Conservation (phyloP, 106 monocot species). For the Dactylorhiza incarnata region DNA sequence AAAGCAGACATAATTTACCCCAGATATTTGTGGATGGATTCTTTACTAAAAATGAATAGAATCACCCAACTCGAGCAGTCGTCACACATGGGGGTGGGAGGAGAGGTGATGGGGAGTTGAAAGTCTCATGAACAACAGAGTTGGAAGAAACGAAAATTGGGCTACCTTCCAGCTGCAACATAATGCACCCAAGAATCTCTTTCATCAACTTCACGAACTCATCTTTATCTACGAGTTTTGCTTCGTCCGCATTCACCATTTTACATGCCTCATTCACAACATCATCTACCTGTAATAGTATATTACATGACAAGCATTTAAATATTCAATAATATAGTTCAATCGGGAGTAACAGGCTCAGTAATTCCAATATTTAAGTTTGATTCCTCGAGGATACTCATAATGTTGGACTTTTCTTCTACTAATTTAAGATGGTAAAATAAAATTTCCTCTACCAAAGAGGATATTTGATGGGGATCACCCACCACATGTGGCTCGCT, state of each 20-base stretch:
- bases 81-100: slow-evolving; percentile 12
- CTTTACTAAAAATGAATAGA: background rate
- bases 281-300: slow-evolving; percentile 44
- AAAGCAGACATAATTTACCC: background rate
- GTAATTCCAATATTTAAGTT: background rate
- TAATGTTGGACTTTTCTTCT: background rate
- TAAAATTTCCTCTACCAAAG: too few relatives aligned
- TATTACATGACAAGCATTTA: background rate
- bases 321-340: too few relatives aligned
- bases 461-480: too few relatives aligned
- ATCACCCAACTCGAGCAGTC: background rate
- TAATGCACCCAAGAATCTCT: slow-evolving; percentile 54
- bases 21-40: background rate
- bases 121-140: slow-evolving; percentile 67
- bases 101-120: slow-evolving; percentile 29
- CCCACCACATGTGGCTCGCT: too few relatives aligned
- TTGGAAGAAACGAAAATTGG: slow-evolving; percentile 60
- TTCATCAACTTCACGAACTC: slow-evolving; percentile 60
- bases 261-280: slow-evolving; percentile 46
- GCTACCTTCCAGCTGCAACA: slow-evolving; percentile 52
- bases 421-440: too few relatives aligned
- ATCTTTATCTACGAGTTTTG: slow-evolving; percentile 29
- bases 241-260: slow-evolving; percentile 43
- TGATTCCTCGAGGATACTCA: background rate
- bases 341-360: too few relatives aligned